Base-by-base conservation (phyloP, 2,329 filamentous ascomycete genomes). In the Aureobasidium pullulans region DNA sequence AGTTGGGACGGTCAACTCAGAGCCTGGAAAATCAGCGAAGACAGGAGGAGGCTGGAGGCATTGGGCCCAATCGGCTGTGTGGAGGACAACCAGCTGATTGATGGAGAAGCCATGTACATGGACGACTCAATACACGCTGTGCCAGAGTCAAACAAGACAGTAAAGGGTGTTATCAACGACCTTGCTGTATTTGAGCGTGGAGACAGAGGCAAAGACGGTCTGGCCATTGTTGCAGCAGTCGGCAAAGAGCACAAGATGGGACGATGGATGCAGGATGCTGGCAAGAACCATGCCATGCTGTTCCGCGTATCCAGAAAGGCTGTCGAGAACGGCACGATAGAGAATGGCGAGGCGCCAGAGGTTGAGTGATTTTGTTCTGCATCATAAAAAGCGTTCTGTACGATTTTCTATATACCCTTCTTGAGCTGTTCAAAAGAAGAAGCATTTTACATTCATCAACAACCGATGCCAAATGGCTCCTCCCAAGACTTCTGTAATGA, bases 1-100 rank as follows among this genome's bases (percentile, higher is more conserved):
- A 96, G 90, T 73, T 99, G 93, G 92, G 94, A 96, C 70, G 94
- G 94, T 2, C 85, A 84, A 72, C 81, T 99, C 60, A 81, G 93
- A 52, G 87, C 87, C 5, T 99, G 94, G 94, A 85, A 82, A 62
- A 80, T 99, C 19, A 88, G 85, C 57, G 84, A 89, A 43, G 93
- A 96, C 71, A 94, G 92, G 75, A 84, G 84, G 71, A 85, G 81
- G 64, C 82, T 99, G 46, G 86, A 94, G 67, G 75, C 83, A 0
- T 73, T 90, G 7, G 91, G 90, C 1, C 79, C 84, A 1, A 76
- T 94, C 32, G 87, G 84, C 11, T 72, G 68, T n/a, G 47, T 54
- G n/a, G 64, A 65, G 11, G 61, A 64, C n/a, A 53, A 63, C 8
- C 63, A 62, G 16, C 62, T 66, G 49, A 60, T 62, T 7, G 63